Evolutionary conservation across 306 rosid species (phyloP).

Genomic region (Biancaea sappan): DNA sequence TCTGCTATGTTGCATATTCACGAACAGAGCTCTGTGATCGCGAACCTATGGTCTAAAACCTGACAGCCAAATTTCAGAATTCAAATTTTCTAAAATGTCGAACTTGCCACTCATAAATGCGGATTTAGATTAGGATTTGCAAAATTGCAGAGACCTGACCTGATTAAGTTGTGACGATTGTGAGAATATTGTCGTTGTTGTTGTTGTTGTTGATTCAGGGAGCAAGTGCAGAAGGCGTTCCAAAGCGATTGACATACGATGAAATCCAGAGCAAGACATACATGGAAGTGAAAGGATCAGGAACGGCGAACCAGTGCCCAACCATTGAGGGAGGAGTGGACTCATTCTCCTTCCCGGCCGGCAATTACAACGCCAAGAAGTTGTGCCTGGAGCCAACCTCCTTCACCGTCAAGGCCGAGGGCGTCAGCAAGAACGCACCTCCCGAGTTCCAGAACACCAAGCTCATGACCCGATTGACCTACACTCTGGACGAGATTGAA

Average conservation of each 20-base stretch:
- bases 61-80: neutral
- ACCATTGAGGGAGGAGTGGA: constrained; percentile 85
- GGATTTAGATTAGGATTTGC: neutral
- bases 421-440: constrained; percentile 82
- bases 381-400: constrained; percentile 91
- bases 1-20: neutral
- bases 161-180: neutral
- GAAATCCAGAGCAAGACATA: constrained; percentile 98
- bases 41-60: neutral
- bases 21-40: neutral
- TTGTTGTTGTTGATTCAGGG: constrained; percentile 56
- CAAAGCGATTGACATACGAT: constrained; percentile 84
- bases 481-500: constrained; percentile 93
- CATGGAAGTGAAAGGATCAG: constrained; percentile 85
- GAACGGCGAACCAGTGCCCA: constrained; percentile 98
- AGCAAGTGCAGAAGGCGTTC: constrained; percentile 87
- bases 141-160: neutral
- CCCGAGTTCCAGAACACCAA: constrained; percentile 88
- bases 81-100: neutral
- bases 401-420: constrained; percentile 92
- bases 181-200: neutral
- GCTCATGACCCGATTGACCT: constrained; percentile 97
- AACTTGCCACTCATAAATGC: neutral
- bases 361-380: constrained; percentile 84
- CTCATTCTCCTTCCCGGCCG: constrained; percentile 73